Evolutionary conservation across 805 yeast species (phyloP).

Genomic region (Ascoidea rubescens): DNA sequence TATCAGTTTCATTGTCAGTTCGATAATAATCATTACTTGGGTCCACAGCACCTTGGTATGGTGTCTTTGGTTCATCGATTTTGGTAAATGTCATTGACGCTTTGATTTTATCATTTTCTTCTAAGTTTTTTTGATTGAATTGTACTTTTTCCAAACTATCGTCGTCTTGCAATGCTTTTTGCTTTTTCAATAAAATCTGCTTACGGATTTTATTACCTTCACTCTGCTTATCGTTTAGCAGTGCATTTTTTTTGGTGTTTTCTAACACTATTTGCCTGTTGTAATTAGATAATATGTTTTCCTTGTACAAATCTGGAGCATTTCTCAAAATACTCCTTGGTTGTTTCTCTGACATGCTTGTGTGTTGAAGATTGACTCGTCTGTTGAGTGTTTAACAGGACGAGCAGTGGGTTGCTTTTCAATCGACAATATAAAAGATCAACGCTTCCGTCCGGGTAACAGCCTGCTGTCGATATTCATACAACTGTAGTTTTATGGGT

Average conservation of each 20-base stretch:
- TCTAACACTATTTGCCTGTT: constrained; percentile 57
- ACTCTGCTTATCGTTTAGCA: constrained; percentile 18
- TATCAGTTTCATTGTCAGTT: constrained; percentile 40
- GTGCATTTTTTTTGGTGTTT: constrained; percentile 67
- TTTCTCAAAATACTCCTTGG: constrained; percentile 11
- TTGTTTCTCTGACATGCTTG: not conserved
- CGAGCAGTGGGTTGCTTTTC: too few species aligned
- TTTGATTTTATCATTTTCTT: constrained; percentile 31
- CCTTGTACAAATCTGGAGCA: constrained; percentile 6
- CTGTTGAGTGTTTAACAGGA: too few species aligned
- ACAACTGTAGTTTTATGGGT: too few species aligned
- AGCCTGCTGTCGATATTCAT: too few species aligned
- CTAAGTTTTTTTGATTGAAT: constrained; percentile 79
- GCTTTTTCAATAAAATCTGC: constrained; percentile 25
- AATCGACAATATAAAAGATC: too few species aligned
- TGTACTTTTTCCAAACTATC: constrained; percentile 32
- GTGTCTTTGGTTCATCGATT: constrained; percentile 92
- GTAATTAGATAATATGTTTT: constrained; percentile 1
- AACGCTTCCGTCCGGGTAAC: too few species aligned
- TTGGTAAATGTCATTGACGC: constrained; percentile 36
- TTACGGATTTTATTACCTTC: constrained; percentile 34
- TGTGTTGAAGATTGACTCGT: too few species aligned
- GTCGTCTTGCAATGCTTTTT: constrained; percentile 15
- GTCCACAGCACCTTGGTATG: constrained; percentile 81
- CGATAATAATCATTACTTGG: constrained; percentile 62